phyloP scores from a whole-genome alignment of 345 rosid genomes.

The Eutrema yunnanense region DNA sequence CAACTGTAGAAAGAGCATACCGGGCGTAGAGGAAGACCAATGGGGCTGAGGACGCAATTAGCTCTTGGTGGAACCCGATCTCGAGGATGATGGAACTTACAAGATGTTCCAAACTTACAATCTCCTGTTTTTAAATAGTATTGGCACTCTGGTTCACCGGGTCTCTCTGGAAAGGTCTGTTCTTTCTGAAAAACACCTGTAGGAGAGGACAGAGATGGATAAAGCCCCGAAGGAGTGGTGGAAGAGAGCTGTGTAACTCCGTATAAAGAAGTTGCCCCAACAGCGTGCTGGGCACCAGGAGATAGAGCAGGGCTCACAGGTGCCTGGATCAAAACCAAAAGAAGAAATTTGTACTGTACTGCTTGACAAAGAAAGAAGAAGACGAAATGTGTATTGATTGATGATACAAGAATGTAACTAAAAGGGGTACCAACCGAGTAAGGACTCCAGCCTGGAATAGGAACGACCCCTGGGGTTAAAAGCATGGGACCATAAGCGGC shows the following conservation, averaged over 20 bases:
- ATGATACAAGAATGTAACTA: not conserved
- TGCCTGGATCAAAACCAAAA: constrained; percentile 42
- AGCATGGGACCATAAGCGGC: constrained; percentile 77
- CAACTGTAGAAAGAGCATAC: constrained; percentile 39
- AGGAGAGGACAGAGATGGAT: constrained; percentile 44
- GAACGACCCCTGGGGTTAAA: constrained; percentile 65
- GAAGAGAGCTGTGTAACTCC: constrained; percentile 71
- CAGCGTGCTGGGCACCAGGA: constrained; percentile 72
- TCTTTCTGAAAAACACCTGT: constrained; percentile 54
- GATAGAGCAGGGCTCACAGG: constrained; percentile 77
- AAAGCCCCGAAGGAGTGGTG: constrained; percentile 59
- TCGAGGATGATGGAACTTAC: constrained; percentile 89
- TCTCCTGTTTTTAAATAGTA: constrained; percentile 86
- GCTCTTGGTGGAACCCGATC: constrained; percentile 53
- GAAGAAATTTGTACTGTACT: no score
- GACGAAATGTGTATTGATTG: not conserved
- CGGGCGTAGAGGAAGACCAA: constrained; percentile 89
- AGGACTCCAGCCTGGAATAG: constrained; percentile 75
- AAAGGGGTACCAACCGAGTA: constrained; percentile 54
- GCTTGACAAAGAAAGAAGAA: not conserved
- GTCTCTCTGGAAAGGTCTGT: constrained; percentile 86
- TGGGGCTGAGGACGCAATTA: constrained; percentile 58
- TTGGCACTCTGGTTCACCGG: constrained; percentile 87
- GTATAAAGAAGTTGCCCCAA: constrained; percentile 63
- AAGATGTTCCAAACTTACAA: constrained; percentile 83